phyloP scores from a whole-genome alignment of 2,329 filamentous ascomycete species.

The Apiospora aurea region DNA sequence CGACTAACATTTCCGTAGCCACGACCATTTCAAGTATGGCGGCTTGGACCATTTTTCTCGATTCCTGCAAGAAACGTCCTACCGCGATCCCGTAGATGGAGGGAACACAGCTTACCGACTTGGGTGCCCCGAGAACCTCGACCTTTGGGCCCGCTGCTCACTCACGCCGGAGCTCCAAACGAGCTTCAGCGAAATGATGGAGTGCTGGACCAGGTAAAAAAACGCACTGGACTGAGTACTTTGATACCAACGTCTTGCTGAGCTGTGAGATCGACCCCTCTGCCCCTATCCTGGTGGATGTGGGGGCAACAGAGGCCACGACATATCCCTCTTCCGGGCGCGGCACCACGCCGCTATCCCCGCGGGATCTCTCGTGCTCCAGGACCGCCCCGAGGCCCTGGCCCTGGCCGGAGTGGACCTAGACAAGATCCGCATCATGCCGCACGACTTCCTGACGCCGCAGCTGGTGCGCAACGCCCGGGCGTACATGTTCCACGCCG shows the following conservation, averaged over 20 bases:
- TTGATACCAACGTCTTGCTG: background rate
- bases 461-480: constrained; percentile 50
- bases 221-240: background rate
- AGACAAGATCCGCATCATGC: constrained; percentile 37
- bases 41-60: background rate
- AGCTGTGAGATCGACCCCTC: background rate
- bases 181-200: constrained; percentile 15
- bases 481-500: constrained; percentile 37
- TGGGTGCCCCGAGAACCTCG: background rate
- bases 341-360: background rate
- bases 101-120: background rate
- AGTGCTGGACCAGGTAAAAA: constrained; percentile 6
- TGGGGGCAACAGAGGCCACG: constrained; percentile 26
- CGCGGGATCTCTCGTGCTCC: constrained; percentile 41
- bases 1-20: background rate
- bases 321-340: constrained; percentile 23
- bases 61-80: background rate
- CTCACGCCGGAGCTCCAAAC: background rate
- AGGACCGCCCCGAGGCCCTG: constrained; percentile 41
- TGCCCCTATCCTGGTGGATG: constrained; percentile 4
- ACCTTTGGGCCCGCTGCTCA: background rate
- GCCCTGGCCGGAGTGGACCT: constrained; percentile 36
- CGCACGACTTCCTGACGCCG: constrained; percentile 48
- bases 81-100: background rate
- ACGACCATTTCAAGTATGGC: background rate